A percentile compares a stretch with the other conserved stretches of the same genome.
These are phyloP conservation scores for Plicaturopsis crispa DNA, from an alignment of 768 basidiomycete species.

Conservation along the genomic window DNA sequence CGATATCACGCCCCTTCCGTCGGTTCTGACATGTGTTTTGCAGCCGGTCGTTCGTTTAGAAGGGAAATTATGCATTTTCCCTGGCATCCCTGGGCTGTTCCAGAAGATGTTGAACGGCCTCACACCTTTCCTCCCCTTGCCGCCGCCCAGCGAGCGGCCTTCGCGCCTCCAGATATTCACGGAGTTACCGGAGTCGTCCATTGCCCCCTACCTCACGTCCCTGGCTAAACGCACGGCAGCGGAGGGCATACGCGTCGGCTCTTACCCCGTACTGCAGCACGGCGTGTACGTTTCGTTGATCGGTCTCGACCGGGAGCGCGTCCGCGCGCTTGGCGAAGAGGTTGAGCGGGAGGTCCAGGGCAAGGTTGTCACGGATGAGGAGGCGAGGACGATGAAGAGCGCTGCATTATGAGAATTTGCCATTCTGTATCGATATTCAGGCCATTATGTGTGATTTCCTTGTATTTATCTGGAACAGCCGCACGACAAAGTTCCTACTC, in stretches of 20 bases:
- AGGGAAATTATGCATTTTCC: constrained; percentile 86
- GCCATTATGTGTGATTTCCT: too few species aligned
- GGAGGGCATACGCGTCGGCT: constrained; percentile 78
- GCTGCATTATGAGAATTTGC: too few species aligned
- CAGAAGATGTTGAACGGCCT: constrained; percentile 72
- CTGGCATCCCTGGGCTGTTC: constrained; percentile 84
- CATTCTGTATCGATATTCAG: too few species aligned
- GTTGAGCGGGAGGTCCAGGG: constrained; percentile 55
- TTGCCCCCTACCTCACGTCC: constrained; percentile 75
- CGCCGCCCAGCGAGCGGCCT: constrained; percentile 66
- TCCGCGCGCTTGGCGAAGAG: constrained; percentile 39
- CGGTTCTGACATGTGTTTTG: background rate
- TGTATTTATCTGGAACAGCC: too few species aligned
- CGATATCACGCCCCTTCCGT: background rate
- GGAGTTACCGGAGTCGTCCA: constrained; percentile 70
- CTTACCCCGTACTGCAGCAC: constrained; percentile 46
- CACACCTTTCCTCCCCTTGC: constrained; percentile 70
- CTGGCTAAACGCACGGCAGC: constrained; percentile 66
- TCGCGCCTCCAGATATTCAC: constrained; percentile 82
- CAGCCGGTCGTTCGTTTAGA: constrained; percentile 83
- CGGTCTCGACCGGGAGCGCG: constrained; percentile 25
- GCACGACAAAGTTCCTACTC: too few species aligned
- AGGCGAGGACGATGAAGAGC: constrained; percentile 36
- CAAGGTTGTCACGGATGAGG: constrained; percentile 55
- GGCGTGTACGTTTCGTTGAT: constrained; percentile 73